These are phyloP conservation scores for Salinomyces thailandicus DNA, from an alignment of 2,329 filamentous ascomycete genomes.

Conservation along the genomic window DNA sequence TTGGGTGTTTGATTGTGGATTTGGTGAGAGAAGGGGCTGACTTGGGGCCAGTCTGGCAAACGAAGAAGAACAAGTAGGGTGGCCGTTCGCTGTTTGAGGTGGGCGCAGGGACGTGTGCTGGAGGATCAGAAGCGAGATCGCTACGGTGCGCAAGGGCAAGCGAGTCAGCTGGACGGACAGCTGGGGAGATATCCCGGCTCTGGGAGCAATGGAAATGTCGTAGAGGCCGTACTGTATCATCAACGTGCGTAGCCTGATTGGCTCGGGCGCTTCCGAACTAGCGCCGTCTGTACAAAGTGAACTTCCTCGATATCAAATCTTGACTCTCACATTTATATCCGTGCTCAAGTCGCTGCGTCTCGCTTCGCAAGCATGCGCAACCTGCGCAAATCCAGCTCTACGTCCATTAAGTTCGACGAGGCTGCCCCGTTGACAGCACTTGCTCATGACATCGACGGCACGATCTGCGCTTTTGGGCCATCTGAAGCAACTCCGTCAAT, in stretches of 20 bases:
- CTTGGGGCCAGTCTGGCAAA: conserved; percentile 53
- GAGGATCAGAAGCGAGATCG: too few species aligned
- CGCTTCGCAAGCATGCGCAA: conserved; percentile 61
- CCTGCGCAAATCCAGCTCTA: conserved; percentile 65
- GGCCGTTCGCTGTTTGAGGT: too few species aligned
- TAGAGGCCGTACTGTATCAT: neutral
- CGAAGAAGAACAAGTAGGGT: conserved; percentile 47
- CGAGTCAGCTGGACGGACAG: too few species aligned
- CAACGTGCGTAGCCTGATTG: conserved; percentile 3
- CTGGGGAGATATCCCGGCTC: too few species aligned
- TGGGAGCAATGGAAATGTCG: too few species aligned
- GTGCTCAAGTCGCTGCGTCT: neutral
- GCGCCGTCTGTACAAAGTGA: conserved; percentile 5
- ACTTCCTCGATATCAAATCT: conserved; percentile 2
- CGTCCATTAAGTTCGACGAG: neutral
- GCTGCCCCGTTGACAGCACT: conserved; percentile 42
- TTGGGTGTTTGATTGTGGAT: too few species aligned
- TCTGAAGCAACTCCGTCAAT: conserved; percentile 58
- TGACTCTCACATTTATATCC: neutral
- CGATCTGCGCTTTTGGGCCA: conserved; percentile 79
- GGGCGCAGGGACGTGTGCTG: too few species aligned
- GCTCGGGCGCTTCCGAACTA: conserved; percentile 7
- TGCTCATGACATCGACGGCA: conserved; percentile 75
- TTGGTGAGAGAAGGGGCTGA: too few species aligned
- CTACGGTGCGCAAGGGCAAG: too few species aligned